Evolutionary conservation across 805 yeast species (phyloP).

Genomic region (Candida corydali): DNA sequence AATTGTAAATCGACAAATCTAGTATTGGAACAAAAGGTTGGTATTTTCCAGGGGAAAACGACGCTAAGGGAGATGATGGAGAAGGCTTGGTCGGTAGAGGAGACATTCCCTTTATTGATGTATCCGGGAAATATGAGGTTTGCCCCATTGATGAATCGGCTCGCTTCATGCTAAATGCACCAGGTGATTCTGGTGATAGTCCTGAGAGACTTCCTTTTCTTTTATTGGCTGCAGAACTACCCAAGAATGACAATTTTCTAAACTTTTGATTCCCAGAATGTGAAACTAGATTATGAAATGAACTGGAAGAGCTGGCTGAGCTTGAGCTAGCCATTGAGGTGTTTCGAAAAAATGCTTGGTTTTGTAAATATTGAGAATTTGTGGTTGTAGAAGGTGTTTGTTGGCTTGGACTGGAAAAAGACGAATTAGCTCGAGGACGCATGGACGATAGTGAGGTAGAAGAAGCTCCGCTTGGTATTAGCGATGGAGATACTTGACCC

Average conservation of each 20-base stretch:
- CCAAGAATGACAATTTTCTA: slow-evolving; percentile 8
- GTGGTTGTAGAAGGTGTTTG: not conserved
- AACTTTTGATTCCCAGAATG: slow-evolving; percentile 2
- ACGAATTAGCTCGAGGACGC: slow-evolving; percentile 5
- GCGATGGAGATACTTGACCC: not conserved
- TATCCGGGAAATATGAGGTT: slow-evolving; percentile 5
- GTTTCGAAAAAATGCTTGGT: slow-evolving; percentile 7
- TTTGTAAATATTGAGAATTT: slow-evolving; percentile 1
- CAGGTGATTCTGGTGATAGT: slow-evolving; percentile 2
- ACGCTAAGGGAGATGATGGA: too few relatives aligned
- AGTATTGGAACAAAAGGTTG: slow-evolving; percentile 18
- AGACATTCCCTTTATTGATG: not conserved
- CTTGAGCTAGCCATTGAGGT: slow-evolving; percentile 3
- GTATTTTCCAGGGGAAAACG: slow-evolving; percentile 6
- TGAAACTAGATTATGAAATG: not conserved
- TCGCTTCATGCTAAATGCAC: not conserved
- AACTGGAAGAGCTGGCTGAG: not conserved
- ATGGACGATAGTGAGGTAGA: not conserved
- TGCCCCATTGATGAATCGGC: not conserved
- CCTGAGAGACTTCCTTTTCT: slow-evolving; percentile 1
- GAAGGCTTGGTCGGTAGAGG: not conserved
- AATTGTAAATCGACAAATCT: slow-evolving; percentile 23
- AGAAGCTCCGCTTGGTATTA: not conserved
- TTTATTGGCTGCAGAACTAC: not conserved
- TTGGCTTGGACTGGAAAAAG: not conserved